Conservation (phyloP, 2,329 filamentous ascomycete genomes). For the Plectosphaerella sp. region DNA sequence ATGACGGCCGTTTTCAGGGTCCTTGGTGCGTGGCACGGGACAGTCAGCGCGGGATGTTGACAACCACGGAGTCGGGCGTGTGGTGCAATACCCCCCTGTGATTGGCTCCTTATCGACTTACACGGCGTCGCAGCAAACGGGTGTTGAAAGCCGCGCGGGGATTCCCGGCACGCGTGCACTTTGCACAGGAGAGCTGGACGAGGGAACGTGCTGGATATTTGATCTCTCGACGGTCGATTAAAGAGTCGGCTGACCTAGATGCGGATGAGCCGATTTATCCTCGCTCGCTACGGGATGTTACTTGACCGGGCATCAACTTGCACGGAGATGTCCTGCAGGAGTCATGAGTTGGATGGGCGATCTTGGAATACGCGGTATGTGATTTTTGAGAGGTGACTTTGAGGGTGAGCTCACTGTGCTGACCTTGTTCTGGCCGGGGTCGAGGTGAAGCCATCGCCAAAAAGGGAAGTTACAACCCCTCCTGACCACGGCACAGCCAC, state of each 20-base stretch:
- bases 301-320: too few relatives aligned
- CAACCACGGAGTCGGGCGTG: not conserved
- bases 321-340: too few relatives aligned
- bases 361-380: not conserved
- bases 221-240: not conserved
- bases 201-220: not conserved
- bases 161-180: not conserved
- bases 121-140: too few relatives aligned
- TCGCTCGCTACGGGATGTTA: too few relatives aligned
- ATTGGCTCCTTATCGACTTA: not conserved
- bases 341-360: too few relatives aligned
- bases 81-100: not conserved
- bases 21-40: too few relatives aligned
- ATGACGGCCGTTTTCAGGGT: too few relatives aligned
- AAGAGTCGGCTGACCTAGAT: not conserved
- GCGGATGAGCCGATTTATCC: too few relatives aligned
- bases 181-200: not conserved
- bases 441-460: slow-evolving; percentile 1
- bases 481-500: too few relatives aligned
- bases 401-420: not conserved
- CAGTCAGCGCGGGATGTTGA: not conserved
- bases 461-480: not conserved
- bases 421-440: too few relatives aligned
- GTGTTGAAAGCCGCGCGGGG: not conserved
- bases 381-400: not conserved